Evolutionary conservation across 1,284 basidiomycete genomes (phyloP).

Genomic region (Abortiporus biennis): DNA sequence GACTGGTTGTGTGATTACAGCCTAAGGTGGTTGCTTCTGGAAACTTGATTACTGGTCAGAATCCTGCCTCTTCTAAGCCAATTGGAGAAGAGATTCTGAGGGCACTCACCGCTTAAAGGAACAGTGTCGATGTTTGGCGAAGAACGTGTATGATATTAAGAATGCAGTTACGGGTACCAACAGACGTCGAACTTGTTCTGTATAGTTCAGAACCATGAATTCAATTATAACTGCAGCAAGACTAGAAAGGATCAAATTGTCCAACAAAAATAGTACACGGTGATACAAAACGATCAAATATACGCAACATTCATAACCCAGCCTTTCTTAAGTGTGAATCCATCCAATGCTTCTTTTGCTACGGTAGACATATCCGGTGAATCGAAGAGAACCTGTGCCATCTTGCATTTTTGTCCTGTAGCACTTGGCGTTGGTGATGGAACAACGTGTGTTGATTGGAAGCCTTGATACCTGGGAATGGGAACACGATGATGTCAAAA

Average conservation of each 20-base stretch:
- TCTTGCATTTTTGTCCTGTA: slow-evolving; percentile 56
- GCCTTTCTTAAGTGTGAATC: slow-evolving; percentile 75
- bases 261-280: slow-evolving; percentile 1
- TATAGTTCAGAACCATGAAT: too few species aligned
- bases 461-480: slow-evolving; percentile 65
- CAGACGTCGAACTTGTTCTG: too few species aligned
- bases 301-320: slow-evolving; percentile 77
- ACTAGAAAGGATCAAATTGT: too few species aligned
- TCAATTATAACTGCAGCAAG: too few species aligned
- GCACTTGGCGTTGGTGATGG: slow-evolving; percentile 60
- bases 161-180: too few species aligned
- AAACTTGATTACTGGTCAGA: slow-evolving; percentile 61
- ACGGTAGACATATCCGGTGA: slow-evolving; percentile 62
- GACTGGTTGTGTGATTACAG: slow-evolving; percentile 17
- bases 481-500: background rate
- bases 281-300: slow-evolving; percentile 37
- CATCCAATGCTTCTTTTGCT: slow-evolving; percentile 75
- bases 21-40: slow-evolving; percentile 41
- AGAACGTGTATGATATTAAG: too few species aligned
- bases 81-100: slow-evolving; percentile 44
- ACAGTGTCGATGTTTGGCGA: too few species aligned
- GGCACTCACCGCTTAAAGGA: slow-evolving; percentile 13
- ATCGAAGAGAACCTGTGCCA: slow-evolving; percentile 75
- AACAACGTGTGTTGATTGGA: slow-evolving; percentile 62
- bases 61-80: slow-evolving; percentile 55